A percentile compares a stretch with the other conserved stretches of the same genome.
These are phyloP conservation scores for Larix kaempferi DNA, from an alignment of 75 land plant genomes.

Conservation along the genomic window DNA sequence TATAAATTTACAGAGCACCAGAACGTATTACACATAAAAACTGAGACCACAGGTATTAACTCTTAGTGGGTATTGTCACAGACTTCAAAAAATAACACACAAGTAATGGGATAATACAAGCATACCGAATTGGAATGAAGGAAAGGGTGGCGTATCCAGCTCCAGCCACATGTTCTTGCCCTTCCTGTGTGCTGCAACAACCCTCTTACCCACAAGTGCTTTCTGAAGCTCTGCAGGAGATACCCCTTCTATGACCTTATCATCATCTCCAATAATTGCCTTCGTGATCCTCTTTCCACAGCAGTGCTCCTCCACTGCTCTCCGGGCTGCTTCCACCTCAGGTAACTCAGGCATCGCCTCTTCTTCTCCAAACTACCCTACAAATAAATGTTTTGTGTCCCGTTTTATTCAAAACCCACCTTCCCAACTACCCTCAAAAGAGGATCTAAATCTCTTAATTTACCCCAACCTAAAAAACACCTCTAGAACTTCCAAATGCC, in stretches of 20 bases:
- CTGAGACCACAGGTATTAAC: neutral
- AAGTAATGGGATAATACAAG: neutral
- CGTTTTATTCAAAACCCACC: too few relatives aligned
- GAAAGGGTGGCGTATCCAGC: constrained; percentile 88
- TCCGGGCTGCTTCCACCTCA: constrained; percentile 94
- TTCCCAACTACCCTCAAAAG: too few relatives aligned
- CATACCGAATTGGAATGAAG: constrained; percentile 88
- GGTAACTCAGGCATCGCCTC: constrained; percentile 93
- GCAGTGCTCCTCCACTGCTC: constrained; percentile 79
- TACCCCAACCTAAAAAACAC: too few relatives aligned
- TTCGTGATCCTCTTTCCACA: constrained; percentile 48
- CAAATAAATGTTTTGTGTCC: too few relatives aligned
- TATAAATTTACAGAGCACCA: neutral
- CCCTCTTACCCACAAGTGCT: constrained; percentile 62
- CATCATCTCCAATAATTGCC: constrained; percentile 67
- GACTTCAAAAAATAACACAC: too few relatives aligned
- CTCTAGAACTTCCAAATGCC: too few relatives aligned
- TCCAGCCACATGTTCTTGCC: constrained; percentile 95
- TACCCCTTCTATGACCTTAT: constrained; percentile 81
- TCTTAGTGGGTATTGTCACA: neutral
- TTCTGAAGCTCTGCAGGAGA: constrained; percentile 57
- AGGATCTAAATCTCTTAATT: too few relatives aligned
- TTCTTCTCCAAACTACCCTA: too few relatives aligned
- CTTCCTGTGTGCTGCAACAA: constrained; percentile 73
- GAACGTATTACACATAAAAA: too few relatives aligned